A percentile compares a stretch with the other conserved stretches of the same genome.
Conservation (phyloP, 2,329 filamentous ascomycete species). For the Fusarium continuum region DNA sequence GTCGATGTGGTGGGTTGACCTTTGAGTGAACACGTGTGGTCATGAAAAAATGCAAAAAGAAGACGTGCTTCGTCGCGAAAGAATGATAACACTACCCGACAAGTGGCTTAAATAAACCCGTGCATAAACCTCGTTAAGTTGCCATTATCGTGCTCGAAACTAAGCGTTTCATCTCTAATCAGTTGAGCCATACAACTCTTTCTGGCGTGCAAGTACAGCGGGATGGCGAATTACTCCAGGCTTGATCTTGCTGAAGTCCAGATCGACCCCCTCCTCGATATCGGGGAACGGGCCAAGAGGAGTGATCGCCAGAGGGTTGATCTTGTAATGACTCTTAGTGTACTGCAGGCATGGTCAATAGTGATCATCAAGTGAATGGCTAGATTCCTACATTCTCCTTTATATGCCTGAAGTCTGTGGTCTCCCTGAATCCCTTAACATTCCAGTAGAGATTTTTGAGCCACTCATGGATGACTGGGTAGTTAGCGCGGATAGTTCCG, state of each 20-base stretch:
- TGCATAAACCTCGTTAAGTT: too few relatives aligned
- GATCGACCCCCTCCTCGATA: slow-evolving; percentile 32
- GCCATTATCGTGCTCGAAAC: too few relatives aligned
- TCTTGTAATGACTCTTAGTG: slow-evolving; percentile 41
- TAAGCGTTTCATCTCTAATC: too few relatives aligned
- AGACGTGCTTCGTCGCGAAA: too few relatives aligned
- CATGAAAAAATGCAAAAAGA: too few relatives aligned
- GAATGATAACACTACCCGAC: too few relatives aligned
- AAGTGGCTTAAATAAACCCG: too few relatives aligned
- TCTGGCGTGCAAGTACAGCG: slow-evolving; percentile 37
- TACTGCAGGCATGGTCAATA: slow-evolving; percentile 25
- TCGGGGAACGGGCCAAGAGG: slow-evolving; percentile 42
- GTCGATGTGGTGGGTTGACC: too few relatives aligned
- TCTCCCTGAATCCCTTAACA: slow-evolving; percentile 56
- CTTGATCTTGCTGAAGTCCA: slow-evolving; percentile 34
- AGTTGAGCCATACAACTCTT: slow-evolving; percentile 28
- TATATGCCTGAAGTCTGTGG: slow-evolving; percentile 72
- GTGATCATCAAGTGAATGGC: neutral
- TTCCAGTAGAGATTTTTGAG: slow-evolving; percentile 77
- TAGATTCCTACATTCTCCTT: slow-evolving; percentile 62
- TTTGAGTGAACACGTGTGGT: too few relatives aligned
- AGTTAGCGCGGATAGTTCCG: slow-evolving; percentile 69
- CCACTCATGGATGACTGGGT: slow-evolving; percentile 74
- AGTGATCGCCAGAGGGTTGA: slow-evolving; percentile 43
- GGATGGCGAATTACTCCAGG: slow-evolving; percentile 38